Evolutionary conservation across 108 stramenopile species (phyloP), one percentile per base, ranked within the genome.

Genomic region (Nitzschia sp.): DNA sequence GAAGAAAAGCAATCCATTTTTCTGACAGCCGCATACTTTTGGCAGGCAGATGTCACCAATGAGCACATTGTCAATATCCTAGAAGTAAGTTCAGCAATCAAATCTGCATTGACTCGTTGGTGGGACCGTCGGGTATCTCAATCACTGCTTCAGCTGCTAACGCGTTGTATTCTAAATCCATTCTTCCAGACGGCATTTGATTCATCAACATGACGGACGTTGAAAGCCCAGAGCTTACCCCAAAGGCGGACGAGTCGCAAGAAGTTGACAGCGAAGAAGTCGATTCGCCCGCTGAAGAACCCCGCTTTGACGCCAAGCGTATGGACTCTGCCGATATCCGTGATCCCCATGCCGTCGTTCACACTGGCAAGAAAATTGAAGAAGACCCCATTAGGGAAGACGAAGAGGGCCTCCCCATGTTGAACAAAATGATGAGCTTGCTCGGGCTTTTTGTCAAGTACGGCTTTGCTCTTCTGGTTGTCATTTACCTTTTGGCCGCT

Each of bases 301-400:
- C 38, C 38, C 6, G 38, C 38, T 9, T 42, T 42, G 38, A 6
- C 9, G 38, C 38, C 13, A 6, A 42, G 8, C 51, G 51, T 6
- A 15, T 53, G 51, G 24, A 19, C 6, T 53, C 51, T 6, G 51
- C 21, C 5, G 51, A 53, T 24, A 53, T 53, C 51, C 51, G 51
- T 6, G 51, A 53, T 53, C 51, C 51, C 24, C 51, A 53, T n/a
- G 51, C 51, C 18, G 51, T 53, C 24, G 18, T 53, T 24, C 51
- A 53, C 51, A 15, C 13, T 45, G 51, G 24, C 51, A n/a, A 53
- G 5, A n/a, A 15, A 4, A 53, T 53, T n/a, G 18, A 53, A 53
- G 21, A 8, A n/a, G 51, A 53, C 6, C 21, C n/a, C 6, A n/a
- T 53, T 6, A 53, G 5, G 5, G 13, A 6, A 24, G 51, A 53